phyloP scores from a whole-genome alignment of 345 rosid species.

The Gossypium thurberi region DNA sequence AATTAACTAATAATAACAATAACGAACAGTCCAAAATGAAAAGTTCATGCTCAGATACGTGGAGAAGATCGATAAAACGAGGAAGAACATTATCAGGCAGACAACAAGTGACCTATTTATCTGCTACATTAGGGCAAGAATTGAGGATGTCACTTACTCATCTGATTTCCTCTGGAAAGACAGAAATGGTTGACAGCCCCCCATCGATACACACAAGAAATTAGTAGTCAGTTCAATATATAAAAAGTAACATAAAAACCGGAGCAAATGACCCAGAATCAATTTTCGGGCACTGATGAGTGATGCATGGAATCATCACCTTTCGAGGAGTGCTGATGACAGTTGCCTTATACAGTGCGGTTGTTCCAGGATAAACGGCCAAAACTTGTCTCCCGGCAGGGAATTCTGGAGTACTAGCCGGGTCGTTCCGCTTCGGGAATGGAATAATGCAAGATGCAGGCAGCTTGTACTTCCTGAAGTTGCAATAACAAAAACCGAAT shows the following conservation, averaged over 20 bases:
- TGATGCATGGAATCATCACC: slow-evolving; percentile 30
- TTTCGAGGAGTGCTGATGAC: slow-evolving; percentile 68
- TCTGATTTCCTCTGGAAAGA: slow-evolving; percentile 70
- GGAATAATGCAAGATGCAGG: slow-evolving; percentile 70
- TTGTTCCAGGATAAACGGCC: slow-evolving; percentile 99
- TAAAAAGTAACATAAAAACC: neutral
- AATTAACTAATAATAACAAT: neutral
- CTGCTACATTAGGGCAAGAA: neutral
- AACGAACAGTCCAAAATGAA: neutral
- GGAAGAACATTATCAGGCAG: neutral
- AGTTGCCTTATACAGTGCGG: slow-evolving; percentile 93
- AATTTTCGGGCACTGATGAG: neutral
- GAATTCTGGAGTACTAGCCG: slow-evolving; percentile 53
- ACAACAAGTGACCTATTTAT: neutral
- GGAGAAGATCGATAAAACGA: neutral
- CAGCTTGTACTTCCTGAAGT: slow-evolving; percentile 77
- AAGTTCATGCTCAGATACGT: neutral
- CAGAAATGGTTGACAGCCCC: slow-evolving; percentile 13
- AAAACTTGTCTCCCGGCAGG: slow-evolving; percentile 67
- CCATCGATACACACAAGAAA: slow-evolving; percentile 19
- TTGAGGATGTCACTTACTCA: slow-evolving; percentile 54
- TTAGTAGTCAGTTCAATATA: slow-evolving; percentile 26
- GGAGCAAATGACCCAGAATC: neutral
- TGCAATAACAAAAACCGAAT: slow-evolving; percentile 10
- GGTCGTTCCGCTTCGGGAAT: slow-evolving; percentile 76